Percentiles rank a stretch among this genome's conserved stretches.
phyloP scores from a whole-genome alignment of 2,329 filamentous ascomycete genomes.

The Pleurostoma richardsiae region DNA sequence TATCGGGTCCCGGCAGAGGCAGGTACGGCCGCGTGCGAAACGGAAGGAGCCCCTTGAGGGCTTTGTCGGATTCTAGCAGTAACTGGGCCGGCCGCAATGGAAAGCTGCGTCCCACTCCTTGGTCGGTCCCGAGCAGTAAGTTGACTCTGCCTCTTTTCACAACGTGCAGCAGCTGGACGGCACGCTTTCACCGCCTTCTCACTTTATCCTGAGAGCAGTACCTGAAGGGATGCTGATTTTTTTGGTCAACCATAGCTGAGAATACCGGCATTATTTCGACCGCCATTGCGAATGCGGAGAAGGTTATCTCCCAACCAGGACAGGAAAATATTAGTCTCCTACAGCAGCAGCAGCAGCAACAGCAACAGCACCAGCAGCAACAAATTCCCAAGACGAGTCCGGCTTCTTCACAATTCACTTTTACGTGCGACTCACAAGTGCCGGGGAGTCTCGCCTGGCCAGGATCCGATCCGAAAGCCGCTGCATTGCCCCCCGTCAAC shows the following conservation, averaged over 20 bases:
- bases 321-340: conserved; percentile 77
- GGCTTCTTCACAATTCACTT: conserved; percentile 87
- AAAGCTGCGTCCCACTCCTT: conserved; percentile 38
- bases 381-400: conserved; percentile 55
- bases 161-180: no score
- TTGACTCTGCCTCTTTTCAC: conserved; percentile 6
- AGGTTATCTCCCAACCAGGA: conserved; percentile 56
- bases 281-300: conserved; percentile 85
- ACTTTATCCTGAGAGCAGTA: no score
- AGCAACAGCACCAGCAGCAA: conserved; percentile 1
- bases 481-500: conserved; percentile 6
- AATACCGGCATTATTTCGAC: conserved; percentile 77
- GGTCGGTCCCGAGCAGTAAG: conserved; percentile 42
- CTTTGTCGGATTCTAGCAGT: conserved; percentile 53
- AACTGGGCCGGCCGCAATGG: conserved; percentile 46
- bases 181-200: neutral
- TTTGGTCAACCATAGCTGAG: conserved; percentile 29
- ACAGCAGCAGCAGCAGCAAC: conserved; percentile 52
- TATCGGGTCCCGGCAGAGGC: conserved; percentile 81
- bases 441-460: conserved; percentile 75
- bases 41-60: conserved; percentile 57
- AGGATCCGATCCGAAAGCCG: conserved; percentile 35
- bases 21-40: conserved; percentile 67
- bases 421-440: conserved; percentile 88
- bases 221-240: no score